Conservation (phyloP, 257 asterid species). For the Solanum piurae region DNA sequence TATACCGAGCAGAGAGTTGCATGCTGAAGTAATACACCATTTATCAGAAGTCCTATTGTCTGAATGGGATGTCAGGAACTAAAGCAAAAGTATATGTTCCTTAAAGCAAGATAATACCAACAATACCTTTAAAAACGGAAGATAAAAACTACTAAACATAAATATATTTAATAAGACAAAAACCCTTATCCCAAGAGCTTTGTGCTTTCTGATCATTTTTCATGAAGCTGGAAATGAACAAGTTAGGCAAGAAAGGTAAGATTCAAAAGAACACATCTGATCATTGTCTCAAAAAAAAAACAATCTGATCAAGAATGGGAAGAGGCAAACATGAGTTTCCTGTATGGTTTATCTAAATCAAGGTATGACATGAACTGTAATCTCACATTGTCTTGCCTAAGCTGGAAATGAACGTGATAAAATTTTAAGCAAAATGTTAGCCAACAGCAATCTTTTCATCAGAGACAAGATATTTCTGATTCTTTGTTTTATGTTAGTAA, state of each 20-base stretch:
- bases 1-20: neutral
- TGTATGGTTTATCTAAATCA: neutral
- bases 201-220: neutral
- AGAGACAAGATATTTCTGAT: neutral
- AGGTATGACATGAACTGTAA: neutral
- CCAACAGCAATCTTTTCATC: neutral
- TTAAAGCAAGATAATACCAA: neutral
- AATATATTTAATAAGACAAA: neutral
- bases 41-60: neutral
- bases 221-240: neutral
- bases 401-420: neutral
- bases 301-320: neutral
- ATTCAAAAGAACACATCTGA: neutral
- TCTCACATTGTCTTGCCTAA: neutral
- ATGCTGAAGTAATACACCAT: neutral
- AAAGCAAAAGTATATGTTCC: neutral
- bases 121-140: neutral
- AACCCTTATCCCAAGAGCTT: neutral
- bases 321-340: neutral
- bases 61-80: neutral
- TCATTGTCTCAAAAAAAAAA: neutral
- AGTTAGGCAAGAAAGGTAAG: neutral
- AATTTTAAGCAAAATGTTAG: neutral
- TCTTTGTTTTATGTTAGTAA: neutral
- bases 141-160: neutral